A percentile compares a stretch with the other conserved stretches of the same genome.
Conservation (phyloP, 2,329 filamentous ascomycete species). For the Alternaria infectoria region DNA sequence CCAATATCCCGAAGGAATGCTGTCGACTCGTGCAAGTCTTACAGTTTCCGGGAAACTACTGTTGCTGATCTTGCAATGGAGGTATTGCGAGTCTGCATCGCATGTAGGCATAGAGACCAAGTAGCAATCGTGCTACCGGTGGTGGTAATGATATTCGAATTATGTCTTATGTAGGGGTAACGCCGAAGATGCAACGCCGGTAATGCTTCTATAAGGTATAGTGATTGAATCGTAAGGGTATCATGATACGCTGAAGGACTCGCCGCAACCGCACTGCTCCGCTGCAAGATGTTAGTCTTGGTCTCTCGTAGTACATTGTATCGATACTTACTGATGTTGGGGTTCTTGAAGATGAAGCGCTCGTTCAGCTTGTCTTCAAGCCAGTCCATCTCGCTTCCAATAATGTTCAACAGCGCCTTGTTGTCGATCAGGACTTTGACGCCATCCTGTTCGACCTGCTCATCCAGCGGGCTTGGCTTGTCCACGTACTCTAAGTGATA, state of each 20-base stretch:
- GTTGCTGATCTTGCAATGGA: not conserved
- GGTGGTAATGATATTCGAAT: conserved; percentile 15
- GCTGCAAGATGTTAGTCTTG: conserved; percentile 62
- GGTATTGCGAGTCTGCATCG: not conserved
- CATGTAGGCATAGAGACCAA: not conserved
- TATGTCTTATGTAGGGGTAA: conserved; percentile 1
- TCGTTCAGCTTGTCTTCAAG: conserved; percentile 92
- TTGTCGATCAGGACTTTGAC: conserved; percentile 96
- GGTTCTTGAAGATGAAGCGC: conserved; percentile 93
- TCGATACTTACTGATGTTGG: conserved; percentile 89
- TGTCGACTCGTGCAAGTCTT: not conserved
- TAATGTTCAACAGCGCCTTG: conserved; percentile 97
- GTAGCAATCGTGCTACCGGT: not conserved
- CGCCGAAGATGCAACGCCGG: conserved; percentile 13
- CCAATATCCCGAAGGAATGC: no score
- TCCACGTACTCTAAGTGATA: conserved; percentile 97
- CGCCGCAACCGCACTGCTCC: conserved; percentile 94
- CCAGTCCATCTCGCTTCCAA: conserved; percentile 99
- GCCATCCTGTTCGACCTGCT: conserved; percentile 92
- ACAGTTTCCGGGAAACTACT: not conserved
- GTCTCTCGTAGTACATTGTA: not conserved
- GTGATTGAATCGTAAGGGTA: conserved; percentile 21
- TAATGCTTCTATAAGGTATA: conserved; percentile 35
- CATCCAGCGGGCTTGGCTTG: conserved; percentile 85
- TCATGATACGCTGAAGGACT: conserved; percentile 76